Conservation (phyloP, 495 filamentous ascomycete species). For the Penicillium turbatum region DNA sequence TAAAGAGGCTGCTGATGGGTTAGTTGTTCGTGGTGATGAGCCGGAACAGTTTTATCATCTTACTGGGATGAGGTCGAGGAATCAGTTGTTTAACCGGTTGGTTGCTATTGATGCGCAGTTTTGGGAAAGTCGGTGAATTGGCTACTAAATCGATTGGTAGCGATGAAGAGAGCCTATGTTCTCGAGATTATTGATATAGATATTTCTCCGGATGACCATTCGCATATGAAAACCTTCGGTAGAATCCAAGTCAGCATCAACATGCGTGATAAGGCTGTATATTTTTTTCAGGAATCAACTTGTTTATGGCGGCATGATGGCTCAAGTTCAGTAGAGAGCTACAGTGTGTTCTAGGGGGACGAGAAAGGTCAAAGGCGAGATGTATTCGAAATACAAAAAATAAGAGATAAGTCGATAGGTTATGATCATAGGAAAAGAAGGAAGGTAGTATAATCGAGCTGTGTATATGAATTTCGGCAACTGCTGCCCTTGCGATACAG, state of each 20-base stretch:
- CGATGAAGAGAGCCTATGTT: neutral
- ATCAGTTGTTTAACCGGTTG: slow-evolving; percentile 83
- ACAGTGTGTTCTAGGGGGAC: no score
- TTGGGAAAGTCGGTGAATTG: slow-evolving; percentile 81
- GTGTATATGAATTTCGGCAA: slow-evolving; percentile 3
- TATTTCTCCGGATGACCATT: no score
- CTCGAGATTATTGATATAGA: no score
- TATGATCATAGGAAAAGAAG: no score
- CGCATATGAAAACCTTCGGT: no score
- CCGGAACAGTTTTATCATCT: slow-evolving; percentile 52
- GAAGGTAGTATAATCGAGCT: no score
- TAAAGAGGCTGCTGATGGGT: slow-evolving; percentile 71
- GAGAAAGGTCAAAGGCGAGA: no score
- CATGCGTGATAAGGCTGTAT: no score
- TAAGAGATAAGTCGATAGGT: no score
- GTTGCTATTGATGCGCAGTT: slow-evolving; percentile 80
- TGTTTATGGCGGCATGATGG: neutral
- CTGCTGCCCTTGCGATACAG: slow-evolving; percentile 12
- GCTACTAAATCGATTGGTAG: neutral
- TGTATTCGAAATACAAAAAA: no score
- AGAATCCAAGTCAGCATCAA: no score
- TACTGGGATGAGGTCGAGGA: slow-evolving; percentile 68
- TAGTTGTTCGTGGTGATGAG: slow-evolving; percentile 59
- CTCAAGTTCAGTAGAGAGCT: no score
- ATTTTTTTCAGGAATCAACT: neutral